phyloP scores from a whole-genome alignment of 768 basidiomycete species.

The Auriscalpium vulgare region DNA sequence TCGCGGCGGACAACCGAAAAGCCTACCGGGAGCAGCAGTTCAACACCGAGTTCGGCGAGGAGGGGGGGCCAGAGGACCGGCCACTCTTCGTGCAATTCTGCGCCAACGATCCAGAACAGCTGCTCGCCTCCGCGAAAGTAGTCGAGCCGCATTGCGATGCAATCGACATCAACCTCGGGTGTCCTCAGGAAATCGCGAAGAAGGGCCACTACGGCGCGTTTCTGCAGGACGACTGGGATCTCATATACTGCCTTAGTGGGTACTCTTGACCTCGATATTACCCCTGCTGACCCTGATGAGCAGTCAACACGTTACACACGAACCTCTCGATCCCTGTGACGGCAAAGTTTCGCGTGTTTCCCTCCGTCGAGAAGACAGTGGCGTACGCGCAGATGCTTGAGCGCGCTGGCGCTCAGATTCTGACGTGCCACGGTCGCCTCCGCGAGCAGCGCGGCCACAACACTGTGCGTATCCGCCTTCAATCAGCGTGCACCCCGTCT shows the following conservation, averaged over 20 bases:
- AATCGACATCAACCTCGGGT: conserved; percentile 88
- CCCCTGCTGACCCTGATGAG: background rate
- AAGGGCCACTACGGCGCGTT: conserved; percentile 84
- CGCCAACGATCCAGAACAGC: conserved; percentile 75
- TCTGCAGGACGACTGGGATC: conserved; percentile 91
- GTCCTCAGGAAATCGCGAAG: conserved; percentile 92
- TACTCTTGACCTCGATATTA: conserved; percentile 3
- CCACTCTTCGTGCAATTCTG: conserved; percentile 93
- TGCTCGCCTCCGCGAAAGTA: conserved; percentile 69
- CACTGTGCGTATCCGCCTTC: conserved; percentile 36
- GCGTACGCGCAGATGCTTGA: conserved; percentile 96
- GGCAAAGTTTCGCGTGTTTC: conserved; percentile 92
- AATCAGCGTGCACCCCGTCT: background rate
- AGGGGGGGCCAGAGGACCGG: conserved; percentile 72
- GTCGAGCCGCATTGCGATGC: conserved; percentile 84
- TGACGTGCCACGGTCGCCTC: conserved; percentile 88
- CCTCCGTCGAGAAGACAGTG: conserved; percentile 78
- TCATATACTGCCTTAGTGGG: conserved; percentile 74
- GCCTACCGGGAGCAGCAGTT: conserved; percentile 59
- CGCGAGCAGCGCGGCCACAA: conserved; percentile 89
- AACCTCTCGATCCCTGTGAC: conserved; percentile 90
- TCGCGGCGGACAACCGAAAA: conserved; percentile 42
- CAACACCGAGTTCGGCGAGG: conserved; percentile 64
- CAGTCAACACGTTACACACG: conserved; percentile 80
- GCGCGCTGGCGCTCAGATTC: conserved; percentile 87